Evolutionary conservation across 2,329 filamentous ascomycete genomes (phyloP).

Genomic region (Aspergillus japonicus): DNA sequence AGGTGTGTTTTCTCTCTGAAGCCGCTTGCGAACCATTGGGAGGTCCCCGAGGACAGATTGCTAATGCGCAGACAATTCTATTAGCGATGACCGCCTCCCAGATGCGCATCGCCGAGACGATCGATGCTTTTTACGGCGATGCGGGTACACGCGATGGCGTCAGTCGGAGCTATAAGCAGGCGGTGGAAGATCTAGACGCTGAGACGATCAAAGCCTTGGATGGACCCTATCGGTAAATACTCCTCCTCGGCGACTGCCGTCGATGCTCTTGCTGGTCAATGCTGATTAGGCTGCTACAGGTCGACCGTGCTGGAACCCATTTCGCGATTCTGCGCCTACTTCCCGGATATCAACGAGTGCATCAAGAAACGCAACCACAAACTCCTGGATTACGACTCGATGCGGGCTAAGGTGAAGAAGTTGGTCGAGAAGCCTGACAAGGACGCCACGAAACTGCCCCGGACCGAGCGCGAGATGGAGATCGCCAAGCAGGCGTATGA

Average conservation of each 20-base stretch:
- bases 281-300: conserved; percentile 42
- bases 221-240: conserved; percentile 76
- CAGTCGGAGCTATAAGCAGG: conserved; percentile 95
- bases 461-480: conserved; percentile 93
- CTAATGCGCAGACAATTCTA: conserved; percentile 4
- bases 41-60: not conserved
- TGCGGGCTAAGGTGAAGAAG: conserved; percentile 94
- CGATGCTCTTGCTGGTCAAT: not conserved
- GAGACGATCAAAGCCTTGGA: conserved; percentile 98
- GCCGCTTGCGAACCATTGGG: not conserved
- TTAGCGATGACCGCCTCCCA: conserved; percentile 97
- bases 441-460: conserved; percentile 92
- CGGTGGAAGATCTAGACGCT: conserved; percentile 93
- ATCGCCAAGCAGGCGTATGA: conserved; percentile 93
- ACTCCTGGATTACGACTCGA: conserved; percentile 93
- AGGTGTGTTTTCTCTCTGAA: conserved; percentile 51
- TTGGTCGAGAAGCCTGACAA: conserved; percentile 98
- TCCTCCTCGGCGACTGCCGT: not conserved
- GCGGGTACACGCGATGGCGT: conserved; percentile 92
- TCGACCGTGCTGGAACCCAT: conserved; percentile 95
- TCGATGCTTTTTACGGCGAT: conserved; percentile 98
- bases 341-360: conserved; percentile 98
- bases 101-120: conserved; percentile 70
- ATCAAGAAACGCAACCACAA: conserved; percentile 99
- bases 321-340: conserved; percentile 93